phyloP scores from a whole-genome alignment of 1,284 basidiomycete genomes.

The Gomphus bonarii region DNA sequence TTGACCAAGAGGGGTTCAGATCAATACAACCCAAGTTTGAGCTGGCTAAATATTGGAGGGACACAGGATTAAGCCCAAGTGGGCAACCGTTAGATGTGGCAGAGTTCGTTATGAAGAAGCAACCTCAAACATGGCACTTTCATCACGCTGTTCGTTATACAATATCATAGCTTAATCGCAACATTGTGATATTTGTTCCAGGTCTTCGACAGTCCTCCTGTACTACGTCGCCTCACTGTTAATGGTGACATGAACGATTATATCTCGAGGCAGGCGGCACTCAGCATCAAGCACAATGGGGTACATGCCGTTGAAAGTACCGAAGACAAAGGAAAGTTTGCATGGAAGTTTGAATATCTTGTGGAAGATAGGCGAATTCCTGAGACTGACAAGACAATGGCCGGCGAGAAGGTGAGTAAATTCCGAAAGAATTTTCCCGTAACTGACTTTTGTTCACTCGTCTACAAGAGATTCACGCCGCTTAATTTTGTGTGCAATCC shows the following conservation, averaged over 20 bases:
- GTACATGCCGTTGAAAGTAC: slow-evolving; percentile 61
- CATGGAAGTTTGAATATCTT: slow-evolving; percentile 71
- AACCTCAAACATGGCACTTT: slow-evolving; percentile 46
- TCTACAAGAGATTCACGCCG: slow-evolving; percentile 39
- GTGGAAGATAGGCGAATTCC: slow-evolving; percentile 48
- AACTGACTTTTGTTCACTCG: neutral
- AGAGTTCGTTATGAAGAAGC: slow-evolving; percentile 52
- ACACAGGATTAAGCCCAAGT: slow-evolving; percentile 16
- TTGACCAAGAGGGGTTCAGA: slow-evolving; percentile 75
- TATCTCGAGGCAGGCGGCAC: slow-evolving; percentile 57
- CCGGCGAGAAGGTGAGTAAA: slow-evolving; percentile 44
- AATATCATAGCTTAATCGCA: neutral
- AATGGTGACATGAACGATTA: slow-evolving; percentile 62
- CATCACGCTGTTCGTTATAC: slow-evolving; percentile 39
- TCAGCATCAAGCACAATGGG: slow-evolving; percentile 56
- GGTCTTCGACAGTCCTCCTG: slow-evolving; percentile 55
- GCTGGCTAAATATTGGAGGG: slow-evolving; percentile 38
- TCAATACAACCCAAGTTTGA: slow-evolving; percentile 46
- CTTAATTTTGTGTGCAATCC: slow-evolving; percentile 67
- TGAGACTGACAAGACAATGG: slow-evolving; percentile 32
- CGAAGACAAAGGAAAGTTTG: slow-evolving; percentile 40
- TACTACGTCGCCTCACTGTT: slow-evolving; percentile 53
- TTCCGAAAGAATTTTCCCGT: neutral
- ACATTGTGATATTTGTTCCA: slow-evolving; percentile 10
- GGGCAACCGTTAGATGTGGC: slow-evolving; percentile 30